Conservation (phyloP, 129 eudicot genomes). For the Centella asiatica region DNA sequence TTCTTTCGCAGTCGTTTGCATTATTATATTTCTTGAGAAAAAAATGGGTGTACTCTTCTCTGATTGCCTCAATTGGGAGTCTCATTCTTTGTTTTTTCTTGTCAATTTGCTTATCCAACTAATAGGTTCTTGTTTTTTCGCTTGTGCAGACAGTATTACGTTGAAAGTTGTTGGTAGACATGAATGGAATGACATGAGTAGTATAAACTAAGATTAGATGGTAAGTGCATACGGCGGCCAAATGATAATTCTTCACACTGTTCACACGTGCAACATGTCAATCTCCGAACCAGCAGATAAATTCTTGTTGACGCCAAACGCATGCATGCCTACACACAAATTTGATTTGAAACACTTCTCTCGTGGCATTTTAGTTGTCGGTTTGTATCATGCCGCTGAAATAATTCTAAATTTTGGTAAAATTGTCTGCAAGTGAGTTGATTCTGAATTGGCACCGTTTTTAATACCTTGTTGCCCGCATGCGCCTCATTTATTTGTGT, state of each 20-base stretch:
- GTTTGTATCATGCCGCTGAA: no score
- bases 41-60: not conserved
- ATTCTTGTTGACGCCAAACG: no score
- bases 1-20: not conserved
- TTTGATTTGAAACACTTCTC: no score
- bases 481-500: no score
- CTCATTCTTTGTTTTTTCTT: not conserved
- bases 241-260: no score
- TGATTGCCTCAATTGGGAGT: not conserved
- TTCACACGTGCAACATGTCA: no score
- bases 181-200: not conserved
- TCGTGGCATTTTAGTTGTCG: no score
- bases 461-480: no score
- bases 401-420: no score
- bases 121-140: conserved; percentile 8
- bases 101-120: not conserved
- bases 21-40: not conserved
- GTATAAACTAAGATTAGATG: not conserved
- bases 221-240: conserved; percentile 18
- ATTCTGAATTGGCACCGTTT: no score
- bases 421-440: no score
- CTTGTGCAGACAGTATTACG: not conserved
- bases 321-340: no score
- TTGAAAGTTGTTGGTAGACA: not conserved
- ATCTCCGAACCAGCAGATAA: not conserved